A percentile compares a stretch with the other conserved stretches of the same genome.
Conservation (phyloP, 2,329 filamentous ascomycete genomes). For the Aspergillus vadensis region DNA sequence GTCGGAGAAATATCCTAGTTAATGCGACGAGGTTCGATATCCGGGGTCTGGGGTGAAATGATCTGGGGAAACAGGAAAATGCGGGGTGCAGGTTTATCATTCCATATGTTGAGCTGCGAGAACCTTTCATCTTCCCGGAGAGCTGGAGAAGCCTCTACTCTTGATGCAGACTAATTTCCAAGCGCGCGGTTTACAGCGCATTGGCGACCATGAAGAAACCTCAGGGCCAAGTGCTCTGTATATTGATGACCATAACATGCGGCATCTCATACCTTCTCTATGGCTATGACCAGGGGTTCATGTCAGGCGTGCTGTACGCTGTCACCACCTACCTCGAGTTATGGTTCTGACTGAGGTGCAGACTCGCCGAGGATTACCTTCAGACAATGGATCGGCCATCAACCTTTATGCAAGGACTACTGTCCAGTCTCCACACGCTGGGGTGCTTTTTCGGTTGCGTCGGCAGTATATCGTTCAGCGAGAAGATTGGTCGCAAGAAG, state of each 20-base stretch:
- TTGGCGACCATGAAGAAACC: background rate
- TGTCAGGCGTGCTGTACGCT: background rate
- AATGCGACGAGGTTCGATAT: background rate
- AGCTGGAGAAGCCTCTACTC: background rate
- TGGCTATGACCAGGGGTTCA: constrained; percentile 9
- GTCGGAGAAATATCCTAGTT: background rate
- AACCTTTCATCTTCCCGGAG: background rate
- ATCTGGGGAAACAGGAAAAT: background rate
- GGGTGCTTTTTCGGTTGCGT: constrained; percentile 6
- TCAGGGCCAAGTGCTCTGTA: background rate
- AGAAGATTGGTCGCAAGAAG: background rate
- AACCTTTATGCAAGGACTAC: background rate
- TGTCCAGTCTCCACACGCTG: constrained; percentile 3
- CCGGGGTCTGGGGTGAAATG: background rate
- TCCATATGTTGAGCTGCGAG: background rate
- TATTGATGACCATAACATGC: background rate
- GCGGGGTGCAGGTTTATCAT: background rate
- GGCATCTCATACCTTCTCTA: background rate
- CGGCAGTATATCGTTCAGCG: background rate
- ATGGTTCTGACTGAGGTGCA: background rate
- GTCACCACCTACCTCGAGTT: background rate
- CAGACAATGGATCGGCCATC: background rate
- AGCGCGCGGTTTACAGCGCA: background rate
- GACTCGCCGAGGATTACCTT: background rate
- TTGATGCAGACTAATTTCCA: no score